Evolutionary conservation across 768 basidiomycete species (phyloP).

Genomic region (Russula sp.): DNA sequence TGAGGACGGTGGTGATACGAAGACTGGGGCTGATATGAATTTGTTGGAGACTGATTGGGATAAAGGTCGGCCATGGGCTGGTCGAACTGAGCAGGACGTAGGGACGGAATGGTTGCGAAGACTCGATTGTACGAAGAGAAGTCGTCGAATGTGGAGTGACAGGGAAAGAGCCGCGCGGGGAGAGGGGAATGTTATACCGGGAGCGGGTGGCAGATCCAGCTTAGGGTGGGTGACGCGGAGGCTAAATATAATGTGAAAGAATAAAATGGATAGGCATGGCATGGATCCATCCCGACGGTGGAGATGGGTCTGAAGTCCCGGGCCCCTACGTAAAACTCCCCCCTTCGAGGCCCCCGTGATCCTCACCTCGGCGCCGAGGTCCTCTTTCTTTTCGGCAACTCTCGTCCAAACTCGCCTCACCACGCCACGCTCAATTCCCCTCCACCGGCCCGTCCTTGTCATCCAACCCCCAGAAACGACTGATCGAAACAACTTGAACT

Average conservation of each 20-base stretch:
- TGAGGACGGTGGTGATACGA: constrained; percentile 22
- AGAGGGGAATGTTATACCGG: constrained; percentile 25
- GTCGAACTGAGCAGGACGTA: constrained; percentile 38
- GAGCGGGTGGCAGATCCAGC: constrained; percentile 29
- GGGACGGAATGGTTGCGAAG: constrained; percentile 33
- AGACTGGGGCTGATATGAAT: constrained; percentile 18
- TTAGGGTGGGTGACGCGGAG: constrained; percentile 31
- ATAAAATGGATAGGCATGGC: constrained; percentile 34
- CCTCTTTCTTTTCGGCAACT: constrained; percentile 30
- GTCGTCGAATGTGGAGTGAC: constrained; percentile 21
- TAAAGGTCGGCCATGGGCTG: constrained; percentile 28
- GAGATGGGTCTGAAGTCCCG: constrained; percentile 33
- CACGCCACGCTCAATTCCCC: constrained; percentile 22
- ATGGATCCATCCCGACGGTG: constrained; percentile 31
- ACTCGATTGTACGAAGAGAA: constrained; percentile 19
- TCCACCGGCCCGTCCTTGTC: constrained; percentile 32
- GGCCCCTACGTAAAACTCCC: constrained; percentile 21
- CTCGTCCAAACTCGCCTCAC: constrained; percentile 28
- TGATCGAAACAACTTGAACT: constrained; percentile 23
- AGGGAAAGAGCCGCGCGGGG: constrained; percentile 24
- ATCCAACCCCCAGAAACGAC: constrained; percentile 23
- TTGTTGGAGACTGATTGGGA: constrained; percentile 23
- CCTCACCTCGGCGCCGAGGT: constrained; percentile 40
- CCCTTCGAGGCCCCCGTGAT: constrained; percentile 23
- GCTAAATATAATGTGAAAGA: constrained; percentile 28